Conservation (phyloP, 768 basidiomycete genomes). For the Hygrophorus pudorinus region DNA sequence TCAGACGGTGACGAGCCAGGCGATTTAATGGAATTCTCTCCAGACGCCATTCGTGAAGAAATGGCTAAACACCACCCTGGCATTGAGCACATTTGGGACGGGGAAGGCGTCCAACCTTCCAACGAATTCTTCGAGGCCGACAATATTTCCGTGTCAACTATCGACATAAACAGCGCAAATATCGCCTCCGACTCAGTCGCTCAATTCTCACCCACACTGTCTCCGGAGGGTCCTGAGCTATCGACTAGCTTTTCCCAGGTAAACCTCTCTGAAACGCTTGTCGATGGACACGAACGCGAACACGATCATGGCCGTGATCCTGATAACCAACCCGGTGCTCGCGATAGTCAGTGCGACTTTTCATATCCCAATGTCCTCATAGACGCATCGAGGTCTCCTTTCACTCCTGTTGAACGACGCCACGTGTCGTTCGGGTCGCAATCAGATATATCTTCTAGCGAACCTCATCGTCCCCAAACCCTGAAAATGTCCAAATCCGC, state of each 20-base stretch:
- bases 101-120: constrained; percentile 20
- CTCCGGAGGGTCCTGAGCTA: constrained; percentile 15
- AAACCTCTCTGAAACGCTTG: neutral
- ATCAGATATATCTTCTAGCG: neutral
- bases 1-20: constrained; percentile 45
- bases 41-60: constrained; percentile 53
- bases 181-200: constrained; percentile 7
- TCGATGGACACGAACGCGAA: neutral
- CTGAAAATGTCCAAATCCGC: constrained; percentile 13
- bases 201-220: constrained; percentile 30
- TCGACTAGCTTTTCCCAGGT: constrained; percentile 8
- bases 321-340: constrained; percentile 12
- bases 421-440: constrained; percentile 1
- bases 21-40: constrained; percentile 41
- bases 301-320: neutral
- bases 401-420: constrained; percentile 18
- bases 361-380: constrained; percentile 35
- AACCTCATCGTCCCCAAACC: constrained; percentile 4
- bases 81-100: constrained; percentile 23
- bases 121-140: constrained; percentile 23
- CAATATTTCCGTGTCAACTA: constrained; percentile 47
- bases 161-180: constrained; percentile 36
- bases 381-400: constrained; percentile 28
- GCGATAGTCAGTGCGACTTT: constrained; percentile 6
- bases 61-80: constrained; percentile 39